Percentiles rank a stretch among this genome's conserved stretches.
Conservation (phyloP, 352 stramenopile species). For the Phytophthora gonapodyides region DNA sequence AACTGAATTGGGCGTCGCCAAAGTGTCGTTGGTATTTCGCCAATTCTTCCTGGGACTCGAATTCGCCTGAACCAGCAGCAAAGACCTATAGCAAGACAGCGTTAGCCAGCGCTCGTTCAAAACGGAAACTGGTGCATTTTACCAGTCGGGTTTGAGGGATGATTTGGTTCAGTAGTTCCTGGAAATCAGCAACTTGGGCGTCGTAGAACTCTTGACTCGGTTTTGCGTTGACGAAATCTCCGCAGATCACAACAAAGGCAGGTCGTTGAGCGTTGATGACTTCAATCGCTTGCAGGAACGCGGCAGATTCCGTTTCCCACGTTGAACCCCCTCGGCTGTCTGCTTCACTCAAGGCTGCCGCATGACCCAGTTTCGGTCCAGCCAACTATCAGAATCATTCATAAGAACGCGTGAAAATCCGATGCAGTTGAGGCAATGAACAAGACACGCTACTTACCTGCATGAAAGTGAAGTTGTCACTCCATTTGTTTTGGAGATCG, state of each 20-base stretch:
- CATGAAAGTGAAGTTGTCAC: slow-evolving; percentile 67
- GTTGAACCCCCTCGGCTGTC: slow-evolving; percentile 48
- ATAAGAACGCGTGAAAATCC: not conserved
- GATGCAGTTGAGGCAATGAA: not conserved
- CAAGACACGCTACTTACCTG: slow-evolving; percentile 38
- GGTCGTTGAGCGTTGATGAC: slow-evolving; percentile 55
- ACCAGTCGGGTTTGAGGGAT: slow-evolving; percentile 63
- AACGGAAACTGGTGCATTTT: not conserved
- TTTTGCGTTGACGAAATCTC: slow-evolving; percentile 56
- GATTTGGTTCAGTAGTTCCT: slow-evolving; percentile 69
- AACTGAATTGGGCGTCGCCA: slow-evolving; percentile 72
- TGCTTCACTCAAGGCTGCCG: slow-evolving; percentile 34
- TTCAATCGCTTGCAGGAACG: slow-evolving; percentile 54
- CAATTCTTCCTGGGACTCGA: slow-evolving; percentile 21
- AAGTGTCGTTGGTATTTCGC: slow-evolving; percentile 54
- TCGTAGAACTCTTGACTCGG: slow-evolving; percentile 45
- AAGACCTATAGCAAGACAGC: slow-evolving; percentile 46
- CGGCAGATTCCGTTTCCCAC: slow-evolving; percentile 46
- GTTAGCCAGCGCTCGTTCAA: slow-evolving; percentile 2
- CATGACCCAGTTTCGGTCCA: slow-evolving; percentile 50
- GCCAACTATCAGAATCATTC: slow-evolving; percentile 44
- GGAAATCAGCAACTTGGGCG: slow-evolving; percentile 56
- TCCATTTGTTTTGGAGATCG: slow-evolving; percentile 80
- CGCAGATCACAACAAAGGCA: slow-evolving; percentile 71
- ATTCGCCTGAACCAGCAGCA: slow-evolving; percentile 39